Conservation (phyloP, 257 asterid species). For the Penstemon davidsonii region DNA sequence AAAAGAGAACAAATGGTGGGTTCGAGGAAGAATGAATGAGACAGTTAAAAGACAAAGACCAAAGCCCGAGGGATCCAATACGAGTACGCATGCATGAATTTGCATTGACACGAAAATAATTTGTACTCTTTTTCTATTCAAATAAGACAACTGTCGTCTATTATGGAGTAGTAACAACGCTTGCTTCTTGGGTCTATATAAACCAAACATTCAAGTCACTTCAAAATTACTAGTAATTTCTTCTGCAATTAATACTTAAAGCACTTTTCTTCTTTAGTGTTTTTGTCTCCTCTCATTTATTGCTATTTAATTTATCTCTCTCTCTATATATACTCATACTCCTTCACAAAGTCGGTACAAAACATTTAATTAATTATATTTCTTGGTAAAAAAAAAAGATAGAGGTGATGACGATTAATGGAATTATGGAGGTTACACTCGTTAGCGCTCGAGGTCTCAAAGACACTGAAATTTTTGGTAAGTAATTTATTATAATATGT, state of each 20-base stretch:
- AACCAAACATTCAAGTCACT: background rate
- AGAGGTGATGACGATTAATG: conserved; percentile 27
- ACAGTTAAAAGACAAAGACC: too few species aligned
- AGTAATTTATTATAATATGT: background rate
- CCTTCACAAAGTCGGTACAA: too few species aligned
- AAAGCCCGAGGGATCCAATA: too few species aligned
- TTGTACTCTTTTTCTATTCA: too few species aligned
- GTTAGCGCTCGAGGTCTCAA: conserved; percentile 40
- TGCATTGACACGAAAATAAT: background rate
- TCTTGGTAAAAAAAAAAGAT: conserved; percentile 3
- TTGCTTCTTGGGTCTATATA: background rate
- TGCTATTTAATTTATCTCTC: too few species aligned
- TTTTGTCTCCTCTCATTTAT: too few species aligned
- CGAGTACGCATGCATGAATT: too few species aligned
- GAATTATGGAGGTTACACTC: conserved; percentile 40
- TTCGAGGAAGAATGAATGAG: background rate
- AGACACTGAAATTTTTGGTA: conserved; percentile 33
- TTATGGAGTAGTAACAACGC: too few species aligned
- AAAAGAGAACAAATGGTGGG: background rate
- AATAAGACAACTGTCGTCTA: too few species aligned
- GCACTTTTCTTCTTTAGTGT: background rate
- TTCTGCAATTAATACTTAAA: background rate
- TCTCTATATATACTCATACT: too few species aligned
- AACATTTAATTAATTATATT: too few species aligned
- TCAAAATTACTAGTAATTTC: background rate